These are phyloP conservation scores for Monosporascus sp. DNA, from an alignment of 2,329 filamentous ascomycete genomes.

Conservation along the genomic window DNA sequence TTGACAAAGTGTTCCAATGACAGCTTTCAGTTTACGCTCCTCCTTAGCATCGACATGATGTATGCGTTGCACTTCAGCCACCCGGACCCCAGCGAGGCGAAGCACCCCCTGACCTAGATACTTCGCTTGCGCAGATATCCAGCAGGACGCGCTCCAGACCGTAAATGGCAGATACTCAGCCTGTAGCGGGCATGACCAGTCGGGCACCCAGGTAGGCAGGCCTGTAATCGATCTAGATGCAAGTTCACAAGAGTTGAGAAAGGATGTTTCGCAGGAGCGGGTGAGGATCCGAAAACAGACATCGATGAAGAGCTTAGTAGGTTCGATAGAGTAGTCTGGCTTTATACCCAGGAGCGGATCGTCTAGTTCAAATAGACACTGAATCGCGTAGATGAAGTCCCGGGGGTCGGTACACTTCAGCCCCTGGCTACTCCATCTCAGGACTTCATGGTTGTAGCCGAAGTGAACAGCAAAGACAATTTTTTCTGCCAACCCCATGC, in stretches of 20 bases:
- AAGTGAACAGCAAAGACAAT: fast-evolving
- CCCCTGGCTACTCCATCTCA: not conserved
- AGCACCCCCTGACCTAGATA: not conserved
- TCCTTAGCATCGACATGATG: not conserved
- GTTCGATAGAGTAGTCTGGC: not conserved
- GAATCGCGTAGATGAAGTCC: not conserved
- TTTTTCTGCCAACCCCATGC: not conserved
- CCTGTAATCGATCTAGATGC: not conserved
- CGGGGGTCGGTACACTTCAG: not conserved
- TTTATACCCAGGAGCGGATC: not conserved
- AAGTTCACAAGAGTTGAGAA: not conserved
- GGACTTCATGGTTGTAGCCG: not conserved
- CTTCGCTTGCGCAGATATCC: not conserved
- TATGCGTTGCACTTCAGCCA: not conserved
- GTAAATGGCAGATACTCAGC: fast-evolving
- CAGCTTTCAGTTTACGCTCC: too few relatives aligned
- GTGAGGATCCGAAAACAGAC: not conserved
- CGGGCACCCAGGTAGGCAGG: not conserved
- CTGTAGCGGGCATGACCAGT: not conserved
- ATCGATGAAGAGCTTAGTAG: not conserved
- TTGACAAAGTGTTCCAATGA: not conserved
- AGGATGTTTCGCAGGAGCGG: not conserved
- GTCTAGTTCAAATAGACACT: not conserved
- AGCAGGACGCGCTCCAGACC: not conserved
- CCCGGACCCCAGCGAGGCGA: not conserved